Percentiles rank a stretch among this genome's conserved stretches.
These are phyloP conservation scores for Triticum urartu DNA, from an alignment of 176 grass and related monocot species.

Conservation along the genomic window DNA sequence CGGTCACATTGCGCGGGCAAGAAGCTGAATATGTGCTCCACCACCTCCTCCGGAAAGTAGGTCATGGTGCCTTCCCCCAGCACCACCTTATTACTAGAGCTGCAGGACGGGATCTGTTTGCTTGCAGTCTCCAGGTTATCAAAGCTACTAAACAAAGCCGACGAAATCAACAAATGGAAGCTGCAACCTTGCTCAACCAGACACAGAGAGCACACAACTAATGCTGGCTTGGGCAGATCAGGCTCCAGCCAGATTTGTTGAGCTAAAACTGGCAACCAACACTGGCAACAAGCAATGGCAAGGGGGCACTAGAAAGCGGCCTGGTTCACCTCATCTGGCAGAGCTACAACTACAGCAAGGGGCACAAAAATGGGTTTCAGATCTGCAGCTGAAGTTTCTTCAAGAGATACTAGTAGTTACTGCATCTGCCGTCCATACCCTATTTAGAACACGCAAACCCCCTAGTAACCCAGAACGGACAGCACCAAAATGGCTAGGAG, in stretches of 20 bases:
- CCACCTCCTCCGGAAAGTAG: constrained; percentile 88
- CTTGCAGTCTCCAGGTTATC: neutral
- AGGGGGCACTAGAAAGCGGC: neutral
- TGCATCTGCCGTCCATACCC: constrained; percentile 10
- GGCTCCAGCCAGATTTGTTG: neutral
- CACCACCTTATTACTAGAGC: constrained; percentile 25
- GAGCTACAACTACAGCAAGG: neutral
- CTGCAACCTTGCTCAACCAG: neutral
- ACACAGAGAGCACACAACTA: neutral
- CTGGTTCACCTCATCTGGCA: constrained; percentile 6
- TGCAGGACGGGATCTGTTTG: constrained; percentile 19
- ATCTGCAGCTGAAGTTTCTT: constrained; percentile 6
- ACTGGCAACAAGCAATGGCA: neutral
- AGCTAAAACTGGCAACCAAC: neutral
- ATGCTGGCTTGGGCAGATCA: neutral
- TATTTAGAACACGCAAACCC: constrained; percentile 19
- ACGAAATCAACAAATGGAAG: neutral
- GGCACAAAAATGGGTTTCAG: neutral
- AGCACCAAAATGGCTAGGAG: neutral
- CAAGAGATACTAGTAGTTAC: constrained; percentile 9
- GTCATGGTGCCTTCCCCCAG: constrained; percentile 48
- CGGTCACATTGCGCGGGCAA: constrained; percentile 55
- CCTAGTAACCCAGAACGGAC: constrained; percentile 21
- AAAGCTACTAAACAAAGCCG: neutral
- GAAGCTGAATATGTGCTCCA: constrained; percentile 91